Base-by-base conservation (phyloP, 352 stramenopile genomes). In the Pythium guiyangense region DNA sequence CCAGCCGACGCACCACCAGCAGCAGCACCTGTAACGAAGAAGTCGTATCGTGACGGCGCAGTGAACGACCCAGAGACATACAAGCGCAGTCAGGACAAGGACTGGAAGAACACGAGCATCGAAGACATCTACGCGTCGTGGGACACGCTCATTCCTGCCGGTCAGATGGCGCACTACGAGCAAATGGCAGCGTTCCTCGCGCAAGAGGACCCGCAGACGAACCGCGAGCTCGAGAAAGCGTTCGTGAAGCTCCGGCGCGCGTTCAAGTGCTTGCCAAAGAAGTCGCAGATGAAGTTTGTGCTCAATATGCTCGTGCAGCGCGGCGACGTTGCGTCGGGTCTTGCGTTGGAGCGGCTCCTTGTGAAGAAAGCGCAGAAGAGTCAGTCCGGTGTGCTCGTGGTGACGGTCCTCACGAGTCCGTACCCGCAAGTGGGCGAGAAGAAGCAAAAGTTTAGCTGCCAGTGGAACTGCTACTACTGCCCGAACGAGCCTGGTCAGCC, bases 381-480 rank as follows among this genome's bases (percentile, higher is more conserved):
- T 60, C 87, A 93, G 60, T 95, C 83, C 29, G 91, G 91, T 31
- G 90, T 97, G 37, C 70, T 97, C 17, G 88, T 97, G 4, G 74
- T 97, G 47, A 97, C 91, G 14, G 89, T 97, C 57, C 76, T 97
- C 43, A 97, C 91, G 45, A 96, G 83, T 60, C 91, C 91, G 52
- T 96, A 97, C 66, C 88, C 91, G 39, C 62, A 66, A 15, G 85
- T 94, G 26, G 69, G 70, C 49, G 71, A 74, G 18, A 94, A 89
- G 65, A 67, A 64, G 40, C 91, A 97, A 68, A 77, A 75, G 26
- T 97, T 97, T 53, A 94, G 80, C 58, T 97, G 91, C 67, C 88
- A 97, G 69, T 97, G 92, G 88, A 97, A 97, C 62, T 98, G 92
- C 69, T 97, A 97, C 79, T 98, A 98, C 66, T 98, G 92, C 64